phyloP scores from a whole-genome alignment of 139 green algal species.

The Deuterostichococcus epilithicus region DNA sequence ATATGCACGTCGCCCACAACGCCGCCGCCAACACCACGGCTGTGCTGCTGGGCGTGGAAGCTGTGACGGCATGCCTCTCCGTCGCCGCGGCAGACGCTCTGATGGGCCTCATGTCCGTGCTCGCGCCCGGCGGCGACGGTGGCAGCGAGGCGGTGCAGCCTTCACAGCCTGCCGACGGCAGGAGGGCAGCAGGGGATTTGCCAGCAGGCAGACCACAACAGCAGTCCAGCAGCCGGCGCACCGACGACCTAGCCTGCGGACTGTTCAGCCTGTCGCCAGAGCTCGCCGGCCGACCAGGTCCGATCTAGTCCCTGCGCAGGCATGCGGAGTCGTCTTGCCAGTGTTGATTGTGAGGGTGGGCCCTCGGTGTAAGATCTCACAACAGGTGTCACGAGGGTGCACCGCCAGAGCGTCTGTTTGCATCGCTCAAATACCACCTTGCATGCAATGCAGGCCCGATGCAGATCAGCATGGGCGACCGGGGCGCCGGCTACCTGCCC shows the following conservation, averaged over 20 bases:
- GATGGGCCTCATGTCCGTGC: not conserved
- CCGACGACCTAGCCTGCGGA: not conserved
- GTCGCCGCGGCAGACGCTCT: constrained; percentile 7
- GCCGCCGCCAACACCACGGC: not conserved
- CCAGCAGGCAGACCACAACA: not conserved
- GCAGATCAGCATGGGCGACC: constrained; percentile 15
- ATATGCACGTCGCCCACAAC: constrained; percentile 18
- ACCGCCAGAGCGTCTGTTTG: not conserved
- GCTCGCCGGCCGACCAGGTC: not conserved
- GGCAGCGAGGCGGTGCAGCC: no score
- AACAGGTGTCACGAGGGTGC: not conserved
- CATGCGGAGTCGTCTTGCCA: no score
- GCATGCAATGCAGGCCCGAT: constrained; percentile 14
- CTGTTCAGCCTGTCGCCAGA: not conserved
- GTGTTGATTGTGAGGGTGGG: no score
- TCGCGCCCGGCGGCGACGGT: not conserved
- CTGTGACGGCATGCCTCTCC: constrained; percentile 15
- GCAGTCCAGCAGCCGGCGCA: not conserved
- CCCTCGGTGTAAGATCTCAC: no score
- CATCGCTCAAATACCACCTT: not conserved
- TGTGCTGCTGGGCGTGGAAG: not conserved
- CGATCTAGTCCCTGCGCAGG: no score
- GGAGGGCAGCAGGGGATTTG: not conserved
- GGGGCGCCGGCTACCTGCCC: not conserved
- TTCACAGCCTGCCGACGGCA: not conserved